Evolutionary conservation across 495 filamentous ascomycete species (phyloP).

Genomic region (Pyrenopolyporus hunteri): DNA sequence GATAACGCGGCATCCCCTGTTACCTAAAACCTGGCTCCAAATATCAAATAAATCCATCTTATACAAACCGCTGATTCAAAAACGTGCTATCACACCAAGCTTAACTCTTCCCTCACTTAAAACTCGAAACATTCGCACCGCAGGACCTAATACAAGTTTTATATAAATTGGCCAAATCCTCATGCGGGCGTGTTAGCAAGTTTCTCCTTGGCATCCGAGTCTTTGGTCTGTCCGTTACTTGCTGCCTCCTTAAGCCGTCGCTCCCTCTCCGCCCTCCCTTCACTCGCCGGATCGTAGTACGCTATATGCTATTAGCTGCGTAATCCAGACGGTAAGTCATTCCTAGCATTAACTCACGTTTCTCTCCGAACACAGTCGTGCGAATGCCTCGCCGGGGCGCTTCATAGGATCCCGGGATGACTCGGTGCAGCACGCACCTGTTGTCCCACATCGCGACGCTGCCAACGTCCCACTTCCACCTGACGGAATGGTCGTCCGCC

Average conservation of each 20-base stretch:
- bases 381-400: conserved; percentile 54
- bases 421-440: conserved; percentile 54
- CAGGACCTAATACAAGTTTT: too few relatives aligned
- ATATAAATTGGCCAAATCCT: not conserved
- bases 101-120: too few relatives aligned
- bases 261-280: conserved; percentile 50
- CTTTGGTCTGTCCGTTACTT: conserved; percentile 1
- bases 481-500: conserved; percentile 59
- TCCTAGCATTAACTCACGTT: conserved; percentile 47
- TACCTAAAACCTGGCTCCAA: too few relatives aligned
- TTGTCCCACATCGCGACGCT: conserved; percentile 64
- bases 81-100: too few relatives aligned
- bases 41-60: too few relatives aligned
- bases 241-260: conserved; percentile 17
- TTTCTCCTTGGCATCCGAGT: conserved; percentile 5
- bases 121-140: not conserved
- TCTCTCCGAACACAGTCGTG: conserved; percentile 62
- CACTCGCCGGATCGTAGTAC: conserved; percentile 56
- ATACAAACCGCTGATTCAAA: too few relatives aligned
- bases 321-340: not conserved
- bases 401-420: conserved; percentile 59
- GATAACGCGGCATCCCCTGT: too few relatives aligned
- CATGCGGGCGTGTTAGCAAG: conserved; percentile 18
- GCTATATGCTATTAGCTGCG: conserved; percentile 38
- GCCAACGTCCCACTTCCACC: conserved; percentile 63